Base-by-base conservation (phyloP, 1,139 yeast species). In the Diutina catenulata region DNA sequence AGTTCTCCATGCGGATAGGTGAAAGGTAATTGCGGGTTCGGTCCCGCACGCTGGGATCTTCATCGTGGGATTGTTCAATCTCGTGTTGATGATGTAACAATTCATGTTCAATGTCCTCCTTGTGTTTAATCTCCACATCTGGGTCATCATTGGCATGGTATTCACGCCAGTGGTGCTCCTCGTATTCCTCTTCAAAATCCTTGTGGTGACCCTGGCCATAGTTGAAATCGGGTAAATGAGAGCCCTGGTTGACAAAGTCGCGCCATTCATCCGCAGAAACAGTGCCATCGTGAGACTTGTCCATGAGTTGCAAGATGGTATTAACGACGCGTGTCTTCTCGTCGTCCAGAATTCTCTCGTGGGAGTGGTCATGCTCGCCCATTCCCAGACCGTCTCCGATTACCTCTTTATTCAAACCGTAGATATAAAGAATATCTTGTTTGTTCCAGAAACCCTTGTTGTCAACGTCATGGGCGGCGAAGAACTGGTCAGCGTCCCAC, bases 191-290 rank as follows among this genome's bases (percentile, higher is more conserved):
- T 57, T 91, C 98, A 51, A 87, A 91, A 59, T 86, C 95, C 38
- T 88, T 80, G 59, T 88, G 97, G 53, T 88, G 97, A 14, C 98
- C 97, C n/a, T 84, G 91, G 16, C 96, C 97, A 44, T 80, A 78
- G 7, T 95, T 95, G 54, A 87, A 76, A 56, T 91, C 97, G 1
- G 97, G 97, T 51, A 91, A 70, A 45, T 73, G 74, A 2, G 82
- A 80, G 5, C 94, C 94, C 7, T 57, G 58, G 2, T 57, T 56
- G 7, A 72, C 67, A 57, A 73, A 88, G n/a, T 60, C 58, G 37
- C 74, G 51, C 80, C 88, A 91, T 52, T 87, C 96, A 14, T 76
- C 76, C 39, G 74, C 57, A 9, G 77, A 61, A 11, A 88, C 68
- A 37, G 59, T 60, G 0, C 81, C 82, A 52, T 87, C 88, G n/a